Percentiles rank a stretch among this genome's conserved stretches.
Conservation (phyloP, 208 protist species). For the Wallacemonas sp. region DNA sequence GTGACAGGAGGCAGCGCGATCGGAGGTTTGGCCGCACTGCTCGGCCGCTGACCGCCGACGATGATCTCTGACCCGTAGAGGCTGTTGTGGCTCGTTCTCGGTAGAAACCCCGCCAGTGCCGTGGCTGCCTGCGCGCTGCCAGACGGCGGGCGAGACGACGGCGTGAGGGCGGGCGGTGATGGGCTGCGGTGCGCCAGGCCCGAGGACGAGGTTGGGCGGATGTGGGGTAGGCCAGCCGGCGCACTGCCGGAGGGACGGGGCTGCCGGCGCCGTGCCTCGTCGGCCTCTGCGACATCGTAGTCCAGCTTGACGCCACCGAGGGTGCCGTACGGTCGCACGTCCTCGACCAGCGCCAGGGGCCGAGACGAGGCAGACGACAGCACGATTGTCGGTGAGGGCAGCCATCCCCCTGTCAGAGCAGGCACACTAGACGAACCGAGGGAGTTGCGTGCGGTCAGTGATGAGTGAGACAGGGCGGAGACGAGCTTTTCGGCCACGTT, state of each 20-base stretch:
- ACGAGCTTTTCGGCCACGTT: conserved; percentile 3
- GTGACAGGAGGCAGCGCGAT: too few species aligned
- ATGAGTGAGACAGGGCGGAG: neutral
- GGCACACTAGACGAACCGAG: neutral
- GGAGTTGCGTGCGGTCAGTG: neutral
- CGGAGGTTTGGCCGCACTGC: too few species aligned
- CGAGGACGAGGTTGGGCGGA: neutral
- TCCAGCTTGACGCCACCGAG: conserved; percentile 15
- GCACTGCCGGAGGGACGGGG: too few species aligned
- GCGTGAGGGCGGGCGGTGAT: neutral
- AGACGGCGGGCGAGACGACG: neutral
- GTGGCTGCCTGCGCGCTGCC: neutral
- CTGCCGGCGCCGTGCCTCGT: neutral
- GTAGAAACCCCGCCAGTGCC: too few species aligned
- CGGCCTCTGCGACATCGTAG: neutral
- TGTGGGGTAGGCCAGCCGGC: too few species aligned
- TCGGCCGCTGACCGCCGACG: too few species aligned
- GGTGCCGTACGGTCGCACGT: conserved; percentile 10
- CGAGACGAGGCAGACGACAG: conserved; percentile 14
- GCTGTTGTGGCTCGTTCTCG: neutral
- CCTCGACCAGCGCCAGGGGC: conserved; percentile 1
- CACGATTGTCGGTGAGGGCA: conserved; percentile 16
- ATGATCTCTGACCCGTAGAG: conserved; percentile 1
- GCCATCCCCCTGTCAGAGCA: neutral
- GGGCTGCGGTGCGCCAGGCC: neutral